These are phyloP conservation scores for Gypsophila paniculata DNA, from an alignment of 179 eudicot species.

Conservation along the genomic window DNA sequence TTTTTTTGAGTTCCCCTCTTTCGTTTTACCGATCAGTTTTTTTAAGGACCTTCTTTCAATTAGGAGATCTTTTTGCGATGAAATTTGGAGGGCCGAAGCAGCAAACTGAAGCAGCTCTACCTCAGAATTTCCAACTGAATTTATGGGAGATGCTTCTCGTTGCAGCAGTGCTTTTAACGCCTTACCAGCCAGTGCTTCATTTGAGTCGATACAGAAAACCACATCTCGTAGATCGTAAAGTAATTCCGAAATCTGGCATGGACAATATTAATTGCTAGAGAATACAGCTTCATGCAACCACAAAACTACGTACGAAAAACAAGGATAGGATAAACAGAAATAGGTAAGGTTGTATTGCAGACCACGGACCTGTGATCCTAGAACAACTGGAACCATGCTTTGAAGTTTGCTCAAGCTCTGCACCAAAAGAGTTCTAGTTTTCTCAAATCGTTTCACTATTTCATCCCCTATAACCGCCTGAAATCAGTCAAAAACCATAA, in stretches of 20 bases:
- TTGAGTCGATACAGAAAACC: constrained; percentile 45
- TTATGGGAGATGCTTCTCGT: constrained; percentile 34
- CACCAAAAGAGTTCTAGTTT: constrained; percentile 42
- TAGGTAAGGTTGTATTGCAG: constrained; percentile 12
- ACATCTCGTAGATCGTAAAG: constrained; percentile 39
- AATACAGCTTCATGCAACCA: constrained; percentile 3
- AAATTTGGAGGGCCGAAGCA: constrained; percentile 48
- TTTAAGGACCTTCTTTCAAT: constrained; percentile 67
- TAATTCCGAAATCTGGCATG: constrained; percentile 59
- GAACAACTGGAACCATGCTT: constrained; percentile 55
- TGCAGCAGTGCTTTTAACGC: constrained; percentile 46
- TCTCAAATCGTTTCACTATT: constrained; percentile 50
- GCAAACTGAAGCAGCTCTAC: constrained; percentile 49
- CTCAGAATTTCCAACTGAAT: constrained; percentile 40
- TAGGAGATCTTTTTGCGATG: constrained; percentile 56
- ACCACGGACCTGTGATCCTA: constrained; percentile 72
- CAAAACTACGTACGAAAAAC: not conserved
- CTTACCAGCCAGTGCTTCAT: constrained; percentile 72
- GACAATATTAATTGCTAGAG: constrained; percentile 12
- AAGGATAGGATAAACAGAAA: not conserved
- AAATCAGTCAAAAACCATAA: constrained; percentile 17
- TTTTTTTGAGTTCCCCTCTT: constrained; percentile 41
- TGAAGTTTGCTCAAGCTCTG: constrained; percentile 63
- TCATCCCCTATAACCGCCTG: constrained; percentile 76
- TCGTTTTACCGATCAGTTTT: constrained; percentile 46